phyloP scores from a whole-genome alignment of 140 eudicot species.

The Flaveria floridana region DNA sequence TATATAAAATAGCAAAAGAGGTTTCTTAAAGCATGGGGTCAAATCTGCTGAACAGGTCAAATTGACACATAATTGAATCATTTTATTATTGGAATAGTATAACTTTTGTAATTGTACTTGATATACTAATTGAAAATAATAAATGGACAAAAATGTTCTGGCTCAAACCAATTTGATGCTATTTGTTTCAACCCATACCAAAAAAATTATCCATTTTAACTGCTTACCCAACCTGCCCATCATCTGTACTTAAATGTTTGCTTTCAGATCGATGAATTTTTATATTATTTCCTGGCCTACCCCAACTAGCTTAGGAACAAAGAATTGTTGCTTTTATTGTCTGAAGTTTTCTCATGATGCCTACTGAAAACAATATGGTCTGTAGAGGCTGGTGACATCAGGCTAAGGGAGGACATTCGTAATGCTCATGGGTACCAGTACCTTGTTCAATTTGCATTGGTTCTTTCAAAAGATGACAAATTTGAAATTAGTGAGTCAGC shows the following conservation, averaged over 20 bases:
- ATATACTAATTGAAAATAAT: neutral
- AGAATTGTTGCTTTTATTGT: neutral
- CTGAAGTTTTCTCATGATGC: conserved; percentile 23
- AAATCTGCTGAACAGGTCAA: neutral
- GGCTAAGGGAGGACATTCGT: conserved; percentile 92
- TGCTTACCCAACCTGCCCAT: conserved; percentile 5
- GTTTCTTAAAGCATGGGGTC: neutral
- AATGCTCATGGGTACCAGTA: conserved; percentile 97
- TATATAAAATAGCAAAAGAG: neutral
- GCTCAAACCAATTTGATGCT: neutral
- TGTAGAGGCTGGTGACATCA: conserved; percentile 87
- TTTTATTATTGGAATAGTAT: neutral
- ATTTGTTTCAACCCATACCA: neutral
- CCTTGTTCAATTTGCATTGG: conserved; percentile 88
- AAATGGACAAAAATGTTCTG: neutral
- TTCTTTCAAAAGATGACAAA: conserved; percentile 57
- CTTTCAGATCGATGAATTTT: conserved; percentile 13
- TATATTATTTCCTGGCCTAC: neutral
- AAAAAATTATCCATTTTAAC: neutral
- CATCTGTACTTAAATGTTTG: neutral
- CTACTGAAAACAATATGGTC: conserved; percentile 28
- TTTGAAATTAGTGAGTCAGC: conserved; percentile 36
- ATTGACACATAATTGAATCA: neutral
- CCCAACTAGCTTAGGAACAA: neutral
- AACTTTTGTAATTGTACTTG: neutral